phyloP scores from a whole-genome alignment of 148 eudicot species.

The Tetragonia tetragonoides region DNA sequence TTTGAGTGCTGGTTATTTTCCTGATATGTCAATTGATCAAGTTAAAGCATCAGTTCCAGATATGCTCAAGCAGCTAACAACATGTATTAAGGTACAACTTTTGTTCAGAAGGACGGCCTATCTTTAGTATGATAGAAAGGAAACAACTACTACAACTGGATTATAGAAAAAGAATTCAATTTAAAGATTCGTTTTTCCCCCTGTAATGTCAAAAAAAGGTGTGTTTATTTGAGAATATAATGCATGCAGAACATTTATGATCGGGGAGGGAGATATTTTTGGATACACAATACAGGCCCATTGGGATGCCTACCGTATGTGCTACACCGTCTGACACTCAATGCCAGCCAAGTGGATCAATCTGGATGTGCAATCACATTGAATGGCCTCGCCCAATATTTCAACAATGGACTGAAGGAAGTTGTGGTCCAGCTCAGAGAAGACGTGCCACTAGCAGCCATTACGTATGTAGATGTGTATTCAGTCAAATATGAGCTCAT shows the following conservation, averaged over 20 bases:
- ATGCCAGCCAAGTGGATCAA: constrained; percentile 48
- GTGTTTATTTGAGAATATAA: too few relatives aligned
- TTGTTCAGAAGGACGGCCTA: too few relatives aligned
- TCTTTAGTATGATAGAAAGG: too few relatives aligned
- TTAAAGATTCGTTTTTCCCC: too few relatives aligned
- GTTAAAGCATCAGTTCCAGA: constrained; percentile 56
- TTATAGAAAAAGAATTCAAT: too few relatives aligned
- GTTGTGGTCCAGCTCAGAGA: constrained; percentile 44
- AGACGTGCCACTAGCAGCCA: constrained; percentile 44
- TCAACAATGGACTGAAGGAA: constrained; percentile 46
- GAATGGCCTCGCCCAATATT: constrained; percentile 58
- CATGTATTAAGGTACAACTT: not conserved
- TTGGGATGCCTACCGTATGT: constrained; percentile 71
- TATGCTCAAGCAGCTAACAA: constrained; percentile 42
- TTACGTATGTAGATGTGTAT: constrained; percentile 63
- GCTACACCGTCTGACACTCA: constrained; percentile 37
- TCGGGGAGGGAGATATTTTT: constrained; percentile 62
- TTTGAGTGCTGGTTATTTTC: constrained; percentile 38
- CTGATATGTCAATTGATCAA: constrained; percentile 46
- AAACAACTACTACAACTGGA: too few relatives aligned
- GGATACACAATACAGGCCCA: constrained; percentile 91
- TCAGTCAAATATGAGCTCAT: constrained; percentile 61
- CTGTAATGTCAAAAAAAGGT: too few relatives aligned
- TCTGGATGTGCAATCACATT: constrained; percentile 46
- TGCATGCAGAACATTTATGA: constrained; percentile 37